Evolutionary conservation across 106 monocot species (phyloP).

Genomic region (Dendrobium officinale): DNA sequence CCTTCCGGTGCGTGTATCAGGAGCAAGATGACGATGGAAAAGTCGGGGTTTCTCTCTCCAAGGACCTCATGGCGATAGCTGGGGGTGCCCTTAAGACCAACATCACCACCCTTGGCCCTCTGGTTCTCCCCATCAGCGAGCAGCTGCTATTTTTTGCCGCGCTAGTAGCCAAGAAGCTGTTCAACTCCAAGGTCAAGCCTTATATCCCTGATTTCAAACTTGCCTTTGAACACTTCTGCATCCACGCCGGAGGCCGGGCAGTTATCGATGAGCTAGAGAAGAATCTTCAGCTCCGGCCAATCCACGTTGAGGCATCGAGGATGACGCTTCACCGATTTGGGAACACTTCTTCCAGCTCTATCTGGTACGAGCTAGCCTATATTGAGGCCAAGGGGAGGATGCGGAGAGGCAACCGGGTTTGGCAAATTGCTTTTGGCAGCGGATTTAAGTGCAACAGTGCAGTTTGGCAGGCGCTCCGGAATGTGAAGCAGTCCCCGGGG

Average conservation of each 20-base stretch:
- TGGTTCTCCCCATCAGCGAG: conserved; percentile 24
- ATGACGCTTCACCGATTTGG: conserved; percentile 24
- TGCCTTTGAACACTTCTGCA: conserved; percentile 23
- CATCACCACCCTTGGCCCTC: conserved; percentile 21
- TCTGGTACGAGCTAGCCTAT: conserved; percentile 24
- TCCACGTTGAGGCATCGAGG: conserved; percentile 19
- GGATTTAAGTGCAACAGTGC: conserved; percentile 24
- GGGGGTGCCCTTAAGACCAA: conserved; percentile 21
- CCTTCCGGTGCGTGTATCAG: conserved; percentile 37
- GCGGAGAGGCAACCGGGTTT: conserved; percentile 13
- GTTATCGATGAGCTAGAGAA: conserved; percentile 30
- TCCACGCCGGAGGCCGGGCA: conserved; percentile 23
- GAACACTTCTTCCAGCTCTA: conserved; percentile 26
- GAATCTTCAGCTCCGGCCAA: conserved; percentile 18
- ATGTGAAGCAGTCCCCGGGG: conserved; percentile 34
- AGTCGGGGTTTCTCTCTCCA: conserved; percentile 20
- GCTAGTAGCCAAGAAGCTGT: conserved; percentile 21
- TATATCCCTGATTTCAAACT: conserved; percentile 28
- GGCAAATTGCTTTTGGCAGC: conserved; percentile 26
- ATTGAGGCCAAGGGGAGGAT: conserved; percentile 23
- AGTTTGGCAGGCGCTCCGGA: conserved; percentile 34
- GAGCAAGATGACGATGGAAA: conserved; percentile 29
- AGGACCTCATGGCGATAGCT: conserved; percentile 20
- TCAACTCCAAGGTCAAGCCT: conserved; percentile 16
- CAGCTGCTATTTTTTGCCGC: conserved; percentile 21